These are phyloP conservation scores for Fraxinus floribunda DNA, from an alignment of 305 asterid genomes.

Conservation along the genomic window DNA sequence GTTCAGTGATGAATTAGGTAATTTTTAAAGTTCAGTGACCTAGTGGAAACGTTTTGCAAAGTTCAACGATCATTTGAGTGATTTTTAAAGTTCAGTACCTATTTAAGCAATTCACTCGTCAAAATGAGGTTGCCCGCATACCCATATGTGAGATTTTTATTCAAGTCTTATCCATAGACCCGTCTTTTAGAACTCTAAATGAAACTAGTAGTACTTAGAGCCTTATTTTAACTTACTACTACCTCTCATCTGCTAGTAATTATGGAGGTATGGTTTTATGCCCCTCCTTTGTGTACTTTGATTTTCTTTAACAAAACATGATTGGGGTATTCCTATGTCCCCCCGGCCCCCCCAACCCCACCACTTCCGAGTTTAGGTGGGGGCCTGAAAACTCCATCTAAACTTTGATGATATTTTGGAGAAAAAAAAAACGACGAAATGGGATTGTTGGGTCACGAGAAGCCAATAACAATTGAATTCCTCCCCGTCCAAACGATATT, in stretches of 20 bases:
- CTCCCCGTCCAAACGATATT: neutral
- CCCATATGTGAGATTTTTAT: neutral
- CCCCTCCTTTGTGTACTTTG: neutral
- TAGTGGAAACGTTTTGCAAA: no score
- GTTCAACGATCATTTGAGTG: no score
- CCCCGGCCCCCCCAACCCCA: no score
- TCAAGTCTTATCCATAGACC: neutral
- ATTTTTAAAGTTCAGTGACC: no score
- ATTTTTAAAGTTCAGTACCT: no score
- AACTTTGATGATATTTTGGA: neutral
- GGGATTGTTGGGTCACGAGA: neutral
- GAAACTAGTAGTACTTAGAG: neutral
- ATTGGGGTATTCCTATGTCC: neutral
- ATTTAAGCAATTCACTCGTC: no score
- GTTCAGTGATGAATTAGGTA: no score
- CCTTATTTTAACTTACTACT: neutral
- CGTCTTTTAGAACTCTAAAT: neutral
- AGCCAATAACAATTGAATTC: neutral
- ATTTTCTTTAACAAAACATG: neutral
- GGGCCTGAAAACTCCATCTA: neutral
- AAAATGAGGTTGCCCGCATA: neutral
- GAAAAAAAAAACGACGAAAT: no score
- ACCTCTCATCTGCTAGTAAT: neutral
- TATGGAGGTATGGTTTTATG: neutral
- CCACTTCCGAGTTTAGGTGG: neutral